phyloP scores from a whole-genome alignment of 768 basidiomycete species.

The Tricholoma hemisulphureum region DNA sequence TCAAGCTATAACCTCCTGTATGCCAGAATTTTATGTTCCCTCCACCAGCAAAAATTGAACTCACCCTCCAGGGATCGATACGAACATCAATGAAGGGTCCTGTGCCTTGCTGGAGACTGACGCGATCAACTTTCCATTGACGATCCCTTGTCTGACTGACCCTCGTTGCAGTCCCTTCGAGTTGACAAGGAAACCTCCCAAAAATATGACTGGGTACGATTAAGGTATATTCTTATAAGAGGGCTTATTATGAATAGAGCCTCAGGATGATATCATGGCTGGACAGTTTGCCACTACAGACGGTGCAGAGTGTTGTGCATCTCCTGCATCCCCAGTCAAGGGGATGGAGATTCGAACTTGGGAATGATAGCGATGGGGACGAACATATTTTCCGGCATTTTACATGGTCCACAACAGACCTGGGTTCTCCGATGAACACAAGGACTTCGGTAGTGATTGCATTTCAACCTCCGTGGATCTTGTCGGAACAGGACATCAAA shows the following conservation, averaged over 20 bases:
- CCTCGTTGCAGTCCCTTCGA: constrained; percentile 15
- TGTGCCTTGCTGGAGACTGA: constrained; percentile 40
- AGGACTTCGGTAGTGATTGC: constrained; percentile 44
- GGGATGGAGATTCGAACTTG: constrained; percentile 40
- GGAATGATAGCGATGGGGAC: constrained; percentile 34
- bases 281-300: constrained; percentile 50
- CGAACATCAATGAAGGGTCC: constrained; percentile 33
- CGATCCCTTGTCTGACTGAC: not conserved
- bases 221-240: not conserved
- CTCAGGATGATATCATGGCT: constrained; percentile 50
- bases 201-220: constrained; percentile 43
- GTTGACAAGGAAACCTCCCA: constrained; percentile 33
- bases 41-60: not conserved
- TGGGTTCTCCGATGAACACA: not conserved
- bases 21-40: constrained; percentile 12
- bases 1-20: constrained; percentile 38
- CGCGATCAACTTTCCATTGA: constrained; percentile 5
- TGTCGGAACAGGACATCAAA: constrained; percentile 51
- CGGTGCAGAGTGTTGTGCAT: constrained; percentile 47
- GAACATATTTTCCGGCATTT: constrained; percentile 44
- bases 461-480: constrained; percentile 62
- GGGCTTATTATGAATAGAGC: not conserved
- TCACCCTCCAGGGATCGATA: constrained; percentile 37
- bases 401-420: constrained; percentile 34
- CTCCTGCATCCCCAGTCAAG: constrained; percentile 41